phyloP scores from a whole-genome alignment of 192 early-diverging fungal genomes.

The Entomortierella beljakovae region DNA sequence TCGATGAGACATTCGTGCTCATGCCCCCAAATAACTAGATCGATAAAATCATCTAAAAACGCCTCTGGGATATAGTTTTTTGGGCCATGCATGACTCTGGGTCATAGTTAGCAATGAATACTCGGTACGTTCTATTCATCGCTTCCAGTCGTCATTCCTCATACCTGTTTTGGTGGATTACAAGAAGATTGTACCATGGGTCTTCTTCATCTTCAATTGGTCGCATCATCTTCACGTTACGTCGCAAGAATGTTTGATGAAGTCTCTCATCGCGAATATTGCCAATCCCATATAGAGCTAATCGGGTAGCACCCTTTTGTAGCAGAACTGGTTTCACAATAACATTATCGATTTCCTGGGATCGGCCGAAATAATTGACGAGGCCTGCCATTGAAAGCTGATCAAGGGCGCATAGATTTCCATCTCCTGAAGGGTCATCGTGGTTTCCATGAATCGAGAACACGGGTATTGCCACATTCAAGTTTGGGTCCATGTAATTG shows the following conservation, averaged over 20 bases:
- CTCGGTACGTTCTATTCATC: not conserved
- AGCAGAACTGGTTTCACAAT: constrained; percentile 84
- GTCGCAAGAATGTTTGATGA: constrained; percentile 77
- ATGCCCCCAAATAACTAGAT: constrained; percentile 95
- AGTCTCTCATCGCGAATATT: constrained; percentile 94
- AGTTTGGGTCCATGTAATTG: constrained; percentile 90
- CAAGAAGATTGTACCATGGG: constrained; percentile 92
- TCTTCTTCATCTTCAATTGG: constrained; percentile 69
- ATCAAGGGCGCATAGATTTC: constrained; percentile 86
- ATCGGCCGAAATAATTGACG: constrained; percentile 94
- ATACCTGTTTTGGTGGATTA: constrained; percentile 92
- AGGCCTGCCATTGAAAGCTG: constrained; percentile 80
- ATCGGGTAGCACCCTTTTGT: constrained; percentile 77
- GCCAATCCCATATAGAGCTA: constrained; percentile 92
- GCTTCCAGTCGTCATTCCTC: not conserved
- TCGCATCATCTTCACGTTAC: constrained; percentile 79
- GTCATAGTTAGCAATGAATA: not conserved
- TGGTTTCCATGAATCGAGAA: constrained; percentile 99
- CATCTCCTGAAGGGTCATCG: constrained; percentile 92
- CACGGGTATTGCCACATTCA: constrained; percentile 86
- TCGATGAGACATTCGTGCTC: constrained; percentile 95
- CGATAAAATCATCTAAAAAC: constrained; percentile 84
- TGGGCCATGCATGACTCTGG: constrained; percentile 77
- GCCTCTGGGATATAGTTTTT: constrained; percentile 90
- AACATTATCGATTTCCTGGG: constrained; percentile 78